Evolutionary conservation across 75 land plant genomes (phyloP).

Genomic region (Cupressus sempervirens): DNA sequence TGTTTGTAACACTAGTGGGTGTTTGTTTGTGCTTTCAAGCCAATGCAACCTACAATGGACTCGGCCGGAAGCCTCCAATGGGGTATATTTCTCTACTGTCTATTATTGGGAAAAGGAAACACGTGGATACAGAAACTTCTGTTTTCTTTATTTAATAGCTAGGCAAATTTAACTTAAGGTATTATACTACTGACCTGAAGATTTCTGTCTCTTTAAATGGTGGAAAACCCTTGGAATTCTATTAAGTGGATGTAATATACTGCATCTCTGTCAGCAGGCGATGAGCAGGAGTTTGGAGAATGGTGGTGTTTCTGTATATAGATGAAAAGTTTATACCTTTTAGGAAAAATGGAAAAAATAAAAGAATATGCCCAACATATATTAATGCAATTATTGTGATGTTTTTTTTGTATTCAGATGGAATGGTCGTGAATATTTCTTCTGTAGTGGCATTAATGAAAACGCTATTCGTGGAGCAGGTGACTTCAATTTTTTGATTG

Average conservation of each 20-base stretch:
- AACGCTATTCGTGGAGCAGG: conserved; percentile 59
- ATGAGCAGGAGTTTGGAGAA: too few relatives aligned
- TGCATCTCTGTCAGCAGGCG: too few relatives aligned
- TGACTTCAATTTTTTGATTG: conserved; percentile 3
- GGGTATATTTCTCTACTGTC: conserved; percentile 30
- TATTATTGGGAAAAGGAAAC: neutral
- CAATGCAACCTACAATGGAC: conserved; percentile 44
- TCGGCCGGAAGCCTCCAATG: conserved; percentile 74
- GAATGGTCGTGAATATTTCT: conserved; percentile 86
- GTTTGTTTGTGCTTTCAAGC: neutral
- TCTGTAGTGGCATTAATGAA: conserved; percentile 52
- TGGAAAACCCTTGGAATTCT: neutral
- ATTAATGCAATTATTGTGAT: neutral
- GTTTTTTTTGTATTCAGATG: conserved; percentile 36
- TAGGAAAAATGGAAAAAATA: neutral
- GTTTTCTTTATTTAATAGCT: too few relatives aligned
- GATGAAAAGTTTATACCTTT: too few relatives aligned
- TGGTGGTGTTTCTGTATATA: too few relatives aligned
- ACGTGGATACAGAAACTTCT: neutral
- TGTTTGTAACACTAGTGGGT: neutral
- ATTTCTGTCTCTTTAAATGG: neutral
- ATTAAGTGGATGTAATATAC: too few relatives aligned
- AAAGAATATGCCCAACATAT: neutral
- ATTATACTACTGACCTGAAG: neutral
- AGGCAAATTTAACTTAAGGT: too few relatives aligned